Evolutionary conservation across 768 basidiomycete species (phyloP).

Genomic region (Termitomyces sp.): DNA sequence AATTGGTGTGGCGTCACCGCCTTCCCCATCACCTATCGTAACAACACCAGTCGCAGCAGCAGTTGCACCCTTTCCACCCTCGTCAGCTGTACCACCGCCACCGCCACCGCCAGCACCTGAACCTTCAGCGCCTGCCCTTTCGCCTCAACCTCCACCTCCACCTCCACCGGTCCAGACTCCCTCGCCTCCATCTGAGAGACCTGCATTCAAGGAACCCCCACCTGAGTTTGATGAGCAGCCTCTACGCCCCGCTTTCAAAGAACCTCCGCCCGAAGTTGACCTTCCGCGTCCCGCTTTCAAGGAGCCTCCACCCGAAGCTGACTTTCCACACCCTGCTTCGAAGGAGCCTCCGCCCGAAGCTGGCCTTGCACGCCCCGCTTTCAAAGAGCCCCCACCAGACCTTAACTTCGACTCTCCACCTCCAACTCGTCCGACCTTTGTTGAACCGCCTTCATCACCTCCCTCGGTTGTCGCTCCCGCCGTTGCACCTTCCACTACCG

Average conservation of each 20-base stretch:
- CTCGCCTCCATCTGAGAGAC: slow-evolving; percentile 19
- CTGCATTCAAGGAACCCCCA: slow-evolving; percentile 54
- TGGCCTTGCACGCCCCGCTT: slow-evolving; percentile 36
- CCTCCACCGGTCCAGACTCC: slow-evolving; percentile 24
- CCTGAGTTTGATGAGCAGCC: slow-evolving; percentile 39
- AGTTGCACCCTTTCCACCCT: slow-evolving; percentile 6
- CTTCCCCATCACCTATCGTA: slow-evolving; percentile 15
- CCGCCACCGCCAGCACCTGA: slow-evolving; percentile 14
- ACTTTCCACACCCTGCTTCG: slow-evolving; percentile 40
- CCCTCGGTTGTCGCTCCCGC: slow-evolving; percentile 35
- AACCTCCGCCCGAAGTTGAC: slow-evolving; percentile 51
- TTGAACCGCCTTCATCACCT: slow-evolving; percentile 33
- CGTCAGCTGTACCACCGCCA: slow-evolving; percentile 15
- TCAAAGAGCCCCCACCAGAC: slow-evolving; percentile 63
- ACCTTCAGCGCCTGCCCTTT: slow-evolving; percentile 17
- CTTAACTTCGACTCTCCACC: slow-evolving; percentile 30
- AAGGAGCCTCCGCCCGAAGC: slow-evolving; percentile 59
- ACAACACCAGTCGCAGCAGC: slow-evolving; percentile 1
- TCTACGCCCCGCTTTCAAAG: slow-evolving; percentile 48
- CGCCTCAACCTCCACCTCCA: slow-evolving; percentile 17
- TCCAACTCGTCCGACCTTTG: slow-evolving; percentile 35
- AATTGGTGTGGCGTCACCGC: slow-evolving; percentile 11
- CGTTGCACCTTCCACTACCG: slow-evolving; percentile 31
- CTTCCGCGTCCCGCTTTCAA: slow-evolving; percentile 48
- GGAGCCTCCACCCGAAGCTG: slow-evolving; percentile 54